Evolutionary conservation across 2,329 filamentous ascomycete genomes (phyloP), one percentile per base, ranked within the genome.

Genomic region (Exophiala oligosperma): DNA sequence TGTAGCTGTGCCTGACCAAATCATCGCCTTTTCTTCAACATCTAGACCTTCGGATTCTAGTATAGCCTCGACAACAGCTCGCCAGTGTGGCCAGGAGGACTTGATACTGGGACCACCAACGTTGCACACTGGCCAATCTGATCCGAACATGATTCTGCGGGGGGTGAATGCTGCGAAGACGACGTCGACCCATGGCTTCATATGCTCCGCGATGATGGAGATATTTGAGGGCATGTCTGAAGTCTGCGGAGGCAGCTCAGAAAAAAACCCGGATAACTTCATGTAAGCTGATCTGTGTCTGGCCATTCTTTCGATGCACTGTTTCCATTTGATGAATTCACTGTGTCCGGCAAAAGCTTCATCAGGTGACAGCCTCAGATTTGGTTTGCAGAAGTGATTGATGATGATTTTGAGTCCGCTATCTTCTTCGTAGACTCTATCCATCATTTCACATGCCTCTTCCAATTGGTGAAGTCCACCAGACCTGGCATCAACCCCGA

Each of bases 71-170:
- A 96, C 88, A 1, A 94, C 78, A 21, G 78, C 79, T 63, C 79
- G 83, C 92, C 92, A 97, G 66, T 87, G 83, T 37, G 77, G 75
- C 91, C 92, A 96, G 32, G 89, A 86, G 23, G 78, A 74, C 49
- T 81, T 76, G 43, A 79, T 79, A 0, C 73, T 74, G 0, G 81
- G 81, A 2, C 82, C 82, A 0, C 84, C 83, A 35, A 91, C 76
- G 62, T 91, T 92, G 75, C 91, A 96, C 0, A 97, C 88, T 1
- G 93, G 92, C 93, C 93, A 97, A 73, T 97, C 92, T 64, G 89
- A 92, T 24, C 88, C 92, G 73, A 94, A 97, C 87, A 97, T 92
- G 70, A 94, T 81, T 63, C 91, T 81, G 23, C 78, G 71, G 0
- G 88, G 76, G 1, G 89, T 86, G 69, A 96, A 97, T 1, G 82